Evolutionary conservation across 371 early-diverging fungal species (phyloP).

Genomic region (Basidiobolus meristosporus): DNA sequence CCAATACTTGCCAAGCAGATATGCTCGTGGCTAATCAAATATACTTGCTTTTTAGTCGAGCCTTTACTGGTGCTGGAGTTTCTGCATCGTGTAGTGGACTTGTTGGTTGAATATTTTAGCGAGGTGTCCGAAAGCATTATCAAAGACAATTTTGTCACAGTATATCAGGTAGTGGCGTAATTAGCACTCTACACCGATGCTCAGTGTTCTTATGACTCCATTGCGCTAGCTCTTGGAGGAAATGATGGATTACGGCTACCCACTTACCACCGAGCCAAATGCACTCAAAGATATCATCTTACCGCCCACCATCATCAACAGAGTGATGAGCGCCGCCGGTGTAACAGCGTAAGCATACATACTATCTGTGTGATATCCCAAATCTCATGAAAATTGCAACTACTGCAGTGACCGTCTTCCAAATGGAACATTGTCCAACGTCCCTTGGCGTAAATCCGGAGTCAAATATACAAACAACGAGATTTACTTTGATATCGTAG

Average conservation of each 20-base stretch:
- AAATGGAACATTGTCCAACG: conserved; percentile 39
- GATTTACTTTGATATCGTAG: conserved; percentile 79
- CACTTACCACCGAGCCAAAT: conserved; percentile 69
- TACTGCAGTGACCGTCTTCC: conserved; percentile 8
- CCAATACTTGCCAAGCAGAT: not conserved
- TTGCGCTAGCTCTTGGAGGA: conserved; percentile 56
- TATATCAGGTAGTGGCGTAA: conserved; percentile 43
- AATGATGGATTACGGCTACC: conserved; percentile 81
- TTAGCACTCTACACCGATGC: no score
- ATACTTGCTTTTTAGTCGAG: conserved; percentile 31
- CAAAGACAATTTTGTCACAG: conserved; percentile 83
- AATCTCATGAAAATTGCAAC: not conserved
- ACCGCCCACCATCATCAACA: conserved; percentile 67
- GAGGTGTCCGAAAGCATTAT: conserved; percentile 58
- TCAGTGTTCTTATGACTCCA: not conserved
- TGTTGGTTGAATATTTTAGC: conserved; percentile 63
- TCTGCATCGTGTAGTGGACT: conserved; percentile 61
- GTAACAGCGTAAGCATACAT: conserved; percentile 20
- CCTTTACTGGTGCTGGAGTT: conserved; percentile 74
- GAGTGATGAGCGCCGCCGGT: conserved; percentile 64
- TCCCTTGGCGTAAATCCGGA: conserved; percentile 78
- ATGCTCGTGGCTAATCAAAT: not conserved
- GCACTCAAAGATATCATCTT: conserved; percentile 72
- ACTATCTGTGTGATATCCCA: not conserved
- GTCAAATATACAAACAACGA: conserved; percentile 82